Base-by-base conservation (phyloP, 1,139 yeast species). In the Debaryomycetaceae sp. region DNA sequence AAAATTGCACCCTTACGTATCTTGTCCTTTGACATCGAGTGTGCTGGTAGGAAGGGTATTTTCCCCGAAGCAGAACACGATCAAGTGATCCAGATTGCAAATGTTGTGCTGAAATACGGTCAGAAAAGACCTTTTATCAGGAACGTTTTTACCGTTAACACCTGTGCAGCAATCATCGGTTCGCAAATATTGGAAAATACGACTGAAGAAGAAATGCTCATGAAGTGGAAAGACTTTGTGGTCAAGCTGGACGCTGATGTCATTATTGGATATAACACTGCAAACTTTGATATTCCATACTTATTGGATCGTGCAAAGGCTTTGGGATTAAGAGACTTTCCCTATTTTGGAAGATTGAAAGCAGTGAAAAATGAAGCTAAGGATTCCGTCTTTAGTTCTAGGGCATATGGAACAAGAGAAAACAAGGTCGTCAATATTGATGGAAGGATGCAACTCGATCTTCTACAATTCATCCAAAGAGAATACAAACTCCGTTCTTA, bases 11-110 rank as follows among this genome's bases (percentile, higher is more conserved):
- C 99, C 0, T 75, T 95, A 49, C 84, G 99, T 59, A 85, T 95
- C 40, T 72, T 95, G 51, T 90, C 98, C 8, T 93, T 93, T 63
- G 99, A 95, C 72, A 93, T 95, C 50, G 99, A 95, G 67, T 95
- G 99, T 77, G 95, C 99, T 6, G 99, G 99, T 42, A 81, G 99
- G 65, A 87, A 89, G 52, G 99, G 99, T 43, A 78, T 93, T 17
- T 95, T 95, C 63, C 99, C 99, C 0, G 99, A 95, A 61, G 87
- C 99, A 1, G 86, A 87, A 49, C 78, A 82, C 41, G 99, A 95
- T 66, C 87, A 97, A 0, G 97, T 95, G 6, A 95, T 95, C 59
- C 99, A 95, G 65, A 93, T 95, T 52, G 99, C 99, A 5, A 93
- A 90, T 58, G 97, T 91, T 23, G 96, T 93, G 2, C 85, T 87